These are phyloP conservation scores for Capsella bursapastoris DNA, from an alignment of 345 rosid species.

Conservation along the genomic window DNA sequence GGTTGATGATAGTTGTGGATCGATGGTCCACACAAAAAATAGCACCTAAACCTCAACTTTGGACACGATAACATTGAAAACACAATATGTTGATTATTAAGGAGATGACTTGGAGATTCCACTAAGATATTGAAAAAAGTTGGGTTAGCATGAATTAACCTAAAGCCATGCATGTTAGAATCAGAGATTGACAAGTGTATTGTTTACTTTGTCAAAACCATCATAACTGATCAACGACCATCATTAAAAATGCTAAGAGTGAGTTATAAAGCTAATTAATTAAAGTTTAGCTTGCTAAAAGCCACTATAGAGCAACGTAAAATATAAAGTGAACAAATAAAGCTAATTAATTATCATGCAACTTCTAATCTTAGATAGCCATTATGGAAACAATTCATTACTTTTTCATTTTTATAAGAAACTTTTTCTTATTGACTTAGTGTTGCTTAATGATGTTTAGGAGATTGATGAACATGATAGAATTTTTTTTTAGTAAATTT, in stretches of 20 bases:
- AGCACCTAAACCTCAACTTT: conserved; percentile 1
- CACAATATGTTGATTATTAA: conserved; percentile 9
- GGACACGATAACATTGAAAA: conserved; percentile 10
- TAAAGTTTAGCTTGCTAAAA: conserved; percentile 20
- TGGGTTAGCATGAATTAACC: conserved; percentile 11
- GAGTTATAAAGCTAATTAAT: conserved; percentile 38
- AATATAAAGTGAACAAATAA: not conserved
- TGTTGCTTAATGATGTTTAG: conserved; percentile 32
- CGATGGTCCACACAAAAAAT: conserved; percentile 6
- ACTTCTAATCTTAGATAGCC: conserved; percentile 46
- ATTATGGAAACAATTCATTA: conserved; percentile 45
- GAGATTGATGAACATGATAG: not conserved
- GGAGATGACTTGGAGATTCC: conserved; percentile 22
- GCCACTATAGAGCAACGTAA: conserved; percentile 14
- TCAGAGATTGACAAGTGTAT: conserved; percentile 36
- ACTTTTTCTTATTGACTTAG: conserved; percentile 4
- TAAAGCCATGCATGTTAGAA: conserved; percentile 21
- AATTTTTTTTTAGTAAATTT: no score
- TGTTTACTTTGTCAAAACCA: conserved; percentile 30
- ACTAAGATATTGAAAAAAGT: conserved; percentile 24
- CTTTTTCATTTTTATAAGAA: conserved; percentile 16
- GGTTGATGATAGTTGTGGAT: not conserved
- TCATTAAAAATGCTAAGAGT: conserved; percentile 29
- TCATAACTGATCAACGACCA: conserved; percentile 35
- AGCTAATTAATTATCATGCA: conserved; percentile 27